A percentile compares a stretch with the other conserved stretches of the same genome.
Evolutionary conservation across 306 rosid genomes (phyloP).

Genomic region (Nissolia schottii): DNA sequence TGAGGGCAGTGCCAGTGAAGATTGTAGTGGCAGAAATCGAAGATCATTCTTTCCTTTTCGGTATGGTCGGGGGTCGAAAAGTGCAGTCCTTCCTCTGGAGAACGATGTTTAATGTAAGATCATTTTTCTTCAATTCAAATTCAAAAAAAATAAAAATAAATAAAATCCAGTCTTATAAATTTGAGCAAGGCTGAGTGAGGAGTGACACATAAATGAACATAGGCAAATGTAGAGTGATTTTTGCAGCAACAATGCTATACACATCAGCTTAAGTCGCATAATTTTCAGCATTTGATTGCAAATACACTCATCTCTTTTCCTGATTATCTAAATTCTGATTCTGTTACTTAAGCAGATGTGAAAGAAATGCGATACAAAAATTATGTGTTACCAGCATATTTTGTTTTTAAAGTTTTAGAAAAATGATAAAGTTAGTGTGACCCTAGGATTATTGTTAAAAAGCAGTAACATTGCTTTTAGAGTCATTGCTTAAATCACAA

Average conservation of each 20-base stretch:
- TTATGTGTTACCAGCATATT: neutral
- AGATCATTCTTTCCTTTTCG: conserved; percentile 62
- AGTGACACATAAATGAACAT: neutral
- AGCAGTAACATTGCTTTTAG: conserved; percentile 18
- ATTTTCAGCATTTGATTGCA: neutral
- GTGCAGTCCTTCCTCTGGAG: conserved; percentile 42
- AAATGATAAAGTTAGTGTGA: neutral
- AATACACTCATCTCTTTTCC: neutral
- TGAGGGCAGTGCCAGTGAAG: conserved; percentile 38
- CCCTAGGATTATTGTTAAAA: neutral
- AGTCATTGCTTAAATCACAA: conserved; percentile 30
- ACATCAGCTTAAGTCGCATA: too few relatives aligned
- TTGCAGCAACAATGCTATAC: too few relatives aligned
- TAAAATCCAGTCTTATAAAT: neutral
- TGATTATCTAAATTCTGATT: neutral
- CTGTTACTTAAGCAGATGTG: neutral
- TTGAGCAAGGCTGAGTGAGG: neutral
- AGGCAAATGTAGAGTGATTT: neutral
- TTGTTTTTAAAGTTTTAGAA: neutral
- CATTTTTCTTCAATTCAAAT: too few relatives aligned
- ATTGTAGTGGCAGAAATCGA: conserved; percentile 38
- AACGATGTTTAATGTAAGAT: conserved; percentile 31
- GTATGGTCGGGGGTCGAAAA: conserved; percentile 40
- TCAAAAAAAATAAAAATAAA: too few relatives aligned
- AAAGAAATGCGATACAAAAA: neutral